These are phyloP conservation scores for Saturnispora silvae DNA, from an alignment of 805 yeast genomes.

Conservation along the genomic window DNA sequence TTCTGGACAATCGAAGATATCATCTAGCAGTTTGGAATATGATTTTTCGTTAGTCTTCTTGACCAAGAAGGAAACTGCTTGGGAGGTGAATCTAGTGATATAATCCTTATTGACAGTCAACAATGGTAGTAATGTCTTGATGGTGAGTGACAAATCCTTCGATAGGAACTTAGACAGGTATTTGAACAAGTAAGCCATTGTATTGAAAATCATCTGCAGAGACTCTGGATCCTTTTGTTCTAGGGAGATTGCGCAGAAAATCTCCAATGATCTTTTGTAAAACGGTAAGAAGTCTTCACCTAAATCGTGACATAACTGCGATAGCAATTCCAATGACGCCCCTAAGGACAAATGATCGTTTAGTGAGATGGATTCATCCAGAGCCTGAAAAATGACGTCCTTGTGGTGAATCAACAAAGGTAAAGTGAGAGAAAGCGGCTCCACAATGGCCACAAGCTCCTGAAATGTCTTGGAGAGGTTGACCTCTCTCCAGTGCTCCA, in stretches of 20 bases:
- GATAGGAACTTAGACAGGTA: slow-evolving; percentile 61
- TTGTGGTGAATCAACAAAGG: slow-evolving; percentile 77
- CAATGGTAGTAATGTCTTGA: slow-evolving; percentile 51
- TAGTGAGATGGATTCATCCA: slow-evolving; percentile 33
- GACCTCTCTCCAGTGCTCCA: slow-evolving; percentile 81
- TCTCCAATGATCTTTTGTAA: slow-evolving; percentile 42
- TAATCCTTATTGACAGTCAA: slow-evolving; percentile 50
- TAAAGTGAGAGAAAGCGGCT: slow-evolving; percentile 50
- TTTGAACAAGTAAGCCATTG: slow-evolving; percentile 82
- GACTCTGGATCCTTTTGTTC: slow-evolving; percentile 47
- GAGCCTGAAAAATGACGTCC: slow-evolving; percentile 36
- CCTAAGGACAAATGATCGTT: slow-evolving; percentile 67
- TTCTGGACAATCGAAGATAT: slow-evolving; percentile 26
- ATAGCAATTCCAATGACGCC: slow-evolving; percentile 67
- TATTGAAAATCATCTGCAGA: slow-evolving; percentile 75
- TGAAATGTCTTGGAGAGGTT: slow-evolving; percentile 67
- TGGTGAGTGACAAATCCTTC: slow-evolving; percentile 59
- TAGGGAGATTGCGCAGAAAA: slow-evolving; percentile 39
- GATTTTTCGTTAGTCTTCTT: slow-evolving; percentile 50
- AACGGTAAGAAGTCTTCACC: slow-evolving; percentile 78
- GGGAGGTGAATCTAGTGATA: slow-evolving; percentile 76
- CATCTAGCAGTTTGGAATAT: slow-evolving; percentile 36
- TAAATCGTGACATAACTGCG: slow-evolving; percentile 84
- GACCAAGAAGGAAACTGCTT: slow-evolving; percentile 75
- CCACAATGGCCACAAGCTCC: slow-evolving; percentile 47